These are phyloP conservation scores for Crithidia acanthocephali DNA, from an alignment of 208 protist genomes.

Conservation along the genomic window DNA sequence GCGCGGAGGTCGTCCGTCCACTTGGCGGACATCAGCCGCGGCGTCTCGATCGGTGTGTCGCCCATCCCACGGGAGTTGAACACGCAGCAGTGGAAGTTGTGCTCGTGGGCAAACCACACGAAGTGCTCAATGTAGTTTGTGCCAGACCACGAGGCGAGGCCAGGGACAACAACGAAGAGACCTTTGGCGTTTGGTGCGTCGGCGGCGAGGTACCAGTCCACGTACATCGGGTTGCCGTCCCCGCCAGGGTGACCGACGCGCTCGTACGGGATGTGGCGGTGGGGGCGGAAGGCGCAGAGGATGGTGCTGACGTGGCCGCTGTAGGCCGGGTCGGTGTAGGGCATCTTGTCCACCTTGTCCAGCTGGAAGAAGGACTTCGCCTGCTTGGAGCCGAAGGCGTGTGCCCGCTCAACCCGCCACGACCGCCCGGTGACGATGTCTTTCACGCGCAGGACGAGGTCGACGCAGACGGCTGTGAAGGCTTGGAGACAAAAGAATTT, in stretches of 20 bases:
- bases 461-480: constrained; percentile 18
- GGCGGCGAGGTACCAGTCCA: constrained; percentile 62
- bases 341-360: constrained; percentile 20
- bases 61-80: constrained; percentile 78
- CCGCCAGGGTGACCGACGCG: constrained; percentile 45
- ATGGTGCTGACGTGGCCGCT: constrained; percentile 69
- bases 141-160: constrained; percentile 70
- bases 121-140: constrained; percentile 83
- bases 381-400: constrained; percentile 12
- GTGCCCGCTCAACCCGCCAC: not conserved
- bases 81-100: constrained; percentile 67
- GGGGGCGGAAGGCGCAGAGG: constrained; percentile 64
- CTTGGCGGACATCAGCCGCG: constrained; percentile 63
- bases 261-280: constrained; percentile 43
- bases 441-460: constrained; percentile 17
- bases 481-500: constrained; percentile 39
- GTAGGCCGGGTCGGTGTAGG: constrained; percentile 56
- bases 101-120: constrained; percentile 43
- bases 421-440: constrained; percentile 3
- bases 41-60: constrained; percentile 65
- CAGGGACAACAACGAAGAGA: constrained; percentile 70
- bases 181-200: constrained; percentile 30
- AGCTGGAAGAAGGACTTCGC: constrained; percentile 36
- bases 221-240: constrained; percentile 72
- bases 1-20: constrained; percentile 71